phyloP scores from a whole-genome alignment of 352 stramenopile genomes.

The Peronosclerospora sorghi region DNA sequence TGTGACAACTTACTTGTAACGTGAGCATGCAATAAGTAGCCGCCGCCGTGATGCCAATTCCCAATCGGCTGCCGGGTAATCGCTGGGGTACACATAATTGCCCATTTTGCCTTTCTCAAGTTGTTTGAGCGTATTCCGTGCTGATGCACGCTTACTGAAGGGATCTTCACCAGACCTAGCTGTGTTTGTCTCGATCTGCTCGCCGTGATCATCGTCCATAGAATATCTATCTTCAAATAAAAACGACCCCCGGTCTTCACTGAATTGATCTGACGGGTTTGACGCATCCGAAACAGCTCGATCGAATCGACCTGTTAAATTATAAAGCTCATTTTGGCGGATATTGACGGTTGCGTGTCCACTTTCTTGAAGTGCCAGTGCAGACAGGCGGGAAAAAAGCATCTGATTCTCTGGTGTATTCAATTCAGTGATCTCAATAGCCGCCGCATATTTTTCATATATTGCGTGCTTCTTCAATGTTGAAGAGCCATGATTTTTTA shows the following conservation, averaged over 20 bases:
- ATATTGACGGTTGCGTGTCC: constrained; percentile 15
- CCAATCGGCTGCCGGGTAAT: constrained; percentile 42
- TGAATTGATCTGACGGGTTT: constrained; percentile 29
- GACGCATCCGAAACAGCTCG: constrained; percentile 33
- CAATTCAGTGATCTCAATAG: constrained; percentile 27
- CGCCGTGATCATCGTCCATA: constrained; percentile 25
- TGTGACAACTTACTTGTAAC: constrained; percentile 45
- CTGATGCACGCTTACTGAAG: constrained; percentile 10
- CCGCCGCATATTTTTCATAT: constrained; percentile 38
- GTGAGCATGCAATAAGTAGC: constrained; percentile 53
- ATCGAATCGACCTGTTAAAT: constrained; percentile 12
- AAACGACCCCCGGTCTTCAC: constrained; percentile 30
- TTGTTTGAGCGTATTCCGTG: constrained; percentile 43
- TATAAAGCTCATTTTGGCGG: constrained; percentile 19
- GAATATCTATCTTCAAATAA: constrained; percentile 20
- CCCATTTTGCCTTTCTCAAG: constrained; percentile 46
- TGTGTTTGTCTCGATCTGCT: constrained; percentile 17
- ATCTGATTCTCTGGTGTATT: constrained; percentile 51
- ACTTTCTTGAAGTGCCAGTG: constrained; percentile 39
- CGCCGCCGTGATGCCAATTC: constrained; percentile 44
- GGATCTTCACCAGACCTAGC: constrained; percentile 7
- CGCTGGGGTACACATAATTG: constrained; percentile 59
- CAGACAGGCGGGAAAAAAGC: constrained; percentile 48
- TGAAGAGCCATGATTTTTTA: constrained; percentile 4
- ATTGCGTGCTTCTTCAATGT: constrained; percentile 20